phyloP scores from a whole-genome alignment of 1,139 yeast genomes.

The Lodderomyces margitis region DNA sequence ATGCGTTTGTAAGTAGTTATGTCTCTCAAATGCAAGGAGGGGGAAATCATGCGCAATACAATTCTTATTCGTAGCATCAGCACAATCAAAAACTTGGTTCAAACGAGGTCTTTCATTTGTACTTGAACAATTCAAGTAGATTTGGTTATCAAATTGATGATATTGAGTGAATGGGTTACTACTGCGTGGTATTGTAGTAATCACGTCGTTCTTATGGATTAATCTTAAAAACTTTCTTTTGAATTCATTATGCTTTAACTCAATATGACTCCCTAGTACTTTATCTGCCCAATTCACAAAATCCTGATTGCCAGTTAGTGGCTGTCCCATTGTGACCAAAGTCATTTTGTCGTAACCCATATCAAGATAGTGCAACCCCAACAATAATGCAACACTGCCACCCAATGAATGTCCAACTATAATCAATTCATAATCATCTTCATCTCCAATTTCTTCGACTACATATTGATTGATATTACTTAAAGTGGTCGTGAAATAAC shows the following conservation, averaged over 20 bases:
- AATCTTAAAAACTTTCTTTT: constrained; percentile 38
- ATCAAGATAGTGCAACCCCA: constrained; percentile 39
- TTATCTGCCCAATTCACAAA: constrained; percentile 41
- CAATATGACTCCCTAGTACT: constrained; percentile 28
- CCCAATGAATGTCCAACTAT: constrained; percentile 55
- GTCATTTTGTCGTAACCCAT: constrained; percentile 32
- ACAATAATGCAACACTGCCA: constrained; percentile 44
- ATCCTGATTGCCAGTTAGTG: constrained; percentile 43
- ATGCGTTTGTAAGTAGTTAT: constrained; percentile 39
- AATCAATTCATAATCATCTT: constrained; percentile 31
- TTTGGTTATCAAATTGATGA: constrained; percentile 43
- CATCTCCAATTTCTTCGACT: constrained; percentile 22
- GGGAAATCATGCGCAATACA: constrained; percentile 41
- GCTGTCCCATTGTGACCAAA: constrained; percentile 52
- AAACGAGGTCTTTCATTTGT: constrained; percentile 23
- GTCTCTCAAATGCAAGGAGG: constrained; percentile 13
- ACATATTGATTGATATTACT: constrained; percentile 25
- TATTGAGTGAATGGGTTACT: constrained; percentile 23
- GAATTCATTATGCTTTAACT: constrained; percentile 22
- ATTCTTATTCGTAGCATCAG: constrained; percentile 27
- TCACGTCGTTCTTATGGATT: constrained; percentile 46
- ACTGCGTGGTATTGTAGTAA: constrained; percentile 42
- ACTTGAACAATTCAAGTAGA: constrained; percentile 42
- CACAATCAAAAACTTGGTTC: constrained; percentile 34
- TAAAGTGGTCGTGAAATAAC: constrained; percentile 32